These are phyloP conservation scores for Austroboletus niveus DNA, from an alignment of 1,284 basidiomycete species.

Conservation along the genomic window DNA sequence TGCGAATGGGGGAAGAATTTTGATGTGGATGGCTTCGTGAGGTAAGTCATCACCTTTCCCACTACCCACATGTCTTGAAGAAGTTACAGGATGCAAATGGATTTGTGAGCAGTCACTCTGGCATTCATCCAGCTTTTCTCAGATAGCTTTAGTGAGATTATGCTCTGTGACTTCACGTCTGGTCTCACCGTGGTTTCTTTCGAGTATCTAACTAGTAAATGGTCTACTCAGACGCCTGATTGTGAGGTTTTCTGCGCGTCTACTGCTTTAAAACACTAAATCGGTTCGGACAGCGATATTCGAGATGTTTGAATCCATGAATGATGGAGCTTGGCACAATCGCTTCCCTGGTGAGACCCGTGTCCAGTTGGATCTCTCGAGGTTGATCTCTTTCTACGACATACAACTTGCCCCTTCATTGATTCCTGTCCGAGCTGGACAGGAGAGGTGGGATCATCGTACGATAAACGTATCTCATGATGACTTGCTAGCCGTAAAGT, in stretches of 20 bases:
- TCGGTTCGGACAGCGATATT: not conserved
- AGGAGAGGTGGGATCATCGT: constrained; percentile 30
- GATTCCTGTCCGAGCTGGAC: constrained; percentile 21
- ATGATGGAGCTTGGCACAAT: constrained; percentile 35
- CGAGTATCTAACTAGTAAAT: too few relatives aligned
- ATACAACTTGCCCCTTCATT: constrained; percentile 33
- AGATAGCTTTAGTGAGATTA: too few relatives aligned
- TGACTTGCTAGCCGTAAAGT: constrained; percentile 17
- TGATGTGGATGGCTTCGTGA: too few relatives aligned
- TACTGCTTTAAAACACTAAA: not conserved
- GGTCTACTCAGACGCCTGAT: too few relatives aligned
- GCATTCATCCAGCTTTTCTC: too few relatives aligned
- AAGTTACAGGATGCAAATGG: too few relatives aligned
- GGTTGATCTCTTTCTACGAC: constrained; percentile 37
- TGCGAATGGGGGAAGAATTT: too few relatives aligned
- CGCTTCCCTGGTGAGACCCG: constrained; percentile 37
- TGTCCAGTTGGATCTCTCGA: constrained; percentile 30
- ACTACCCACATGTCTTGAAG: too few relatives aligned
- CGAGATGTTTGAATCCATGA: constrained; percentile 5
- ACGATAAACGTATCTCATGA: constrained; percentile 25
- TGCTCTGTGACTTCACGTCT: too few relatives aligned
- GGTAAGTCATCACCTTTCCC: too few relatives aligned
- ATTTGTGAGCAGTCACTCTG: too few relatives aligned
- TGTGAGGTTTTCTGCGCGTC: constrained; percentile 15
- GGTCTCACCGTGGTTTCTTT: too few relatives aligned